Evolutionary conservation across 208 protist species (phyloP).

Genomic region (Angomonas ambiguus): DNA sequence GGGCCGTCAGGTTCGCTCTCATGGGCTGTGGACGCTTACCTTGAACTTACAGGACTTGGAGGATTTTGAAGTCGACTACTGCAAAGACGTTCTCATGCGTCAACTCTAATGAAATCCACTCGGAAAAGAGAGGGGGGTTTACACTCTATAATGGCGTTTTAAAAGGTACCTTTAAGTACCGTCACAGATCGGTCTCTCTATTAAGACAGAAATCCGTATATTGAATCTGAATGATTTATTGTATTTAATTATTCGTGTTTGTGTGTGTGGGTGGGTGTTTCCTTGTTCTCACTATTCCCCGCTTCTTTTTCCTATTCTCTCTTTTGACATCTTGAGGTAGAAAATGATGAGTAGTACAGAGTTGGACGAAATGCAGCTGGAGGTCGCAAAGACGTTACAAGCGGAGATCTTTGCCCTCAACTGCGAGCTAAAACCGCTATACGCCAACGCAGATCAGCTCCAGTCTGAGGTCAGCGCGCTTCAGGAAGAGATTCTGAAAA

Average conservation of each 20-base stretch:
- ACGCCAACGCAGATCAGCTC: neutral
- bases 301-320: neutral
- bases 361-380: neutral
- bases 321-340: neutral
- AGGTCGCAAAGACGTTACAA: neutral
- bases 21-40: slow-evolving; percentile 88
- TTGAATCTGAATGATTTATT: too few species aligned
- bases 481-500: neutral
- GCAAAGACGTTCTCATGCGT: slow-evolving; percentile 77
- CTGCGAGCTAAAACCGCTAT: neutral
- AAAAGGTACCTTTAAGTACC: too few species aligned
- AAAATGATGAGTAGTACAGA: neutral
- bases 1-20: slow-evolving; percentile 62
- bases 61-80: slow-evolving; percentile 91
- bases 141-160: too few species aligned
- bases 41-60: slow-evolving; percentile 88
- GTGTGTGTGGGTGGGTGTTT: too few species aligned
- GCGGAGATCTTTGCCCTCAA: neutral
- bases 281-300: neutral
- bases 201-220: too few species aligned
- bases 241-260: too few species aligned
- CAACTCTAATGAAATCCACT: slow-evolving; percentile 39
- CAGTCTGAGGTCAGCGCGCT: neutral
- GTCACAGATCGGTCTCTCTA: too few species aligned
- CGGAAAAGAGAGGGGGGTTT: too few species aligned